phyloP scores from a whole-genome alignment of 2,329 filamentous ascomycete species.

The Pyricularia grisea region DNA sequence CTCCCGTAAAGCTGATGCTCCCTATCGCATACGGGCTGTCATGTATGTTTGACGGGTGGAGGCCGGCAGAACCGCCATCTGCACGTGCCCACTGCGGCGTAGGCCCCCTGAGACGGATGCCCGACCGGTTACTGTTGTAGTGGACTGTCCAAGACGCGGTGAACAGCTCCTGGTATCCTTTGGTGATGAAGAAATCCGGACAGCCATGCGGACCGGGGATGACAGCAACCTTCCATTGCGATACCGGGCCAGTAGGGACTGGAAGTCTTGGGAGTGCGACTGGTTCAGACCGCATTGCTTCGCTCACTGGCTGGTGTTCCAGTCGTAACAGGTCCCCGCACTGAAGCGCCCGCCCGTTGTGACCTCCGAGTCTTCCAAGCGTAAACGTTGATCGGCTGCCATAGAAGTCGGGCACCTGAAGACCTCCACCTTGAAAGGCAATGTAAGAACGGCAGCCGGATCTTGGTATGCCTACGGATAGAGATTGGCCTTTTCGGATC shows the following conservation, averaged over 20 bases:
- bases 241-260: background rate
- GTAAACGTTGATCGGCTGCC: conserved; percentile 22
- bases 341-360: conserved; percentile 21
- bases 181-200: conserved; percentile 25
- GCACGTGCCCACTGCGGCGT: conserved; percentile 25
- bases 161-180: conserved; percentile 21
- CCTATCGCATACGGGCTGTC: conserved; percentile 29
- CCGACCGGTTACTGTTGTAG: conserved; percentile 30
- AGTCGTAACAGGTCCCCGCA: conserved; percentile 20
- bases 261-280: background rate
- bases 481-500: background rate
- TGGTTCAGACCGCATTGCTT: background rate
- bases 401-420: conserved; percentile 22
- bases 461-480: conserved; percentile 16
- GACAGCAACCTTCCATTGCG: conserved; percentile 20
- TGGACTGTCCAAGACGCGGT: conserved; percentile 25
- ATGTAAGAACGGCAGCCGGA: conserved; percentile 24
- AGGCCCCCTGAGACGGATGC: conserved; percentile 27
- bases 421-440: conserved; percentile 21
- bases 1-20: conserved; percentile 31
- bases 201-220: conserved; percentile 29
- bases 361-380: conserved; percentile 22
- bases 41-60: conserved; percentile 32
- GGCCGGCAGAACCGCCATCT: conserved; percentile 25
- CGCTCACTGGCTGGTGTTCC: background rate